These are phyloP conservation scores for Magnaporthiopsis rhizophila DNA, from an alignment of 2,329 filamentous ascomycete genomes.

Conservation along the genomic window DNA sequence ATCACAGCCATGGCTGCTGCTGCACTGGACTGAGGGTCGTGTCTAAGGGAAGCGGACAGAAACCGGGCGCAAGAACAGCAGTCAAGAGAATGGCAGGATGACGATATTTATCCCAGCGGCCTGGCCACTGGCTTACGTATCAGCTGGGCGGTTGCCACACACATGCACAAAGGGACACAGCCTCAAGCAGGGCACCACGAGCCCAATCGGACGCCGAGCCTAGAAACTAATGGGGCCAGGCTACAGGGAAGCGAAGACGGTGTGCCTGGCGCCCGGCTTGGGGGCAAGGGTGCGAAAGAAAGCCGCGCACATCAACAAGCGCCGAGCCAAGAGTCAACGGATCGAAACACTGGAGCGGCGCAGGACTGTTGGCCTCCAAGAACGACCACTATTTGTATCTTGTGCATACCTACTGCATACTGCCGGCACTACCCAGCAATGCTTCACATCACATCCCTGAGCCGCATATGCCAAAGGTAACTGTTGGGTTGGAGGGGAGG, in stretches of 20 bases:
- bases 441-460: background rate
- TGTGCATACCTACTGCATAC: background rate
- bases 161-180: background rate
- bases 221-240: background rate
- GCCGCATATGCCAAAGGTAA: background rate
- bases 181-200: background rate
- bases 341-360: background rate
- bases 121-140: background rate
- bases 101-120: background rate
- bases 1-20: constrained; percentile 24
- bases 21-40: background rate
- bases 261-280: background rate
- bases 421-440: background rate
- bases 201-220: background rate
- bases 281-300: background rate
- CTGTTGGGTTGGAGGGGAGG: background rate
- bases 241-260: background rate
- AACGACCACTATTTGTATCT: background rate
- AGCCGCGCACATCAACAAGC: background rate
- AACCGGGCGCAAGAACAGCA: background rate
- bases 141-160: background rate
- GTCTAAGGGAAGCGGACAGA: background rate
- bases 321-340: background rate
- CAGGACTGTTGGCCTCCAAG: background rate
- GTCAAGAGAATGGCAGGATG: background rate